Evolutionary conservation across 2,329 filamentous ascomycete genomes (phyloP).

Genomic region (Whalleya microplaca): DNA sequence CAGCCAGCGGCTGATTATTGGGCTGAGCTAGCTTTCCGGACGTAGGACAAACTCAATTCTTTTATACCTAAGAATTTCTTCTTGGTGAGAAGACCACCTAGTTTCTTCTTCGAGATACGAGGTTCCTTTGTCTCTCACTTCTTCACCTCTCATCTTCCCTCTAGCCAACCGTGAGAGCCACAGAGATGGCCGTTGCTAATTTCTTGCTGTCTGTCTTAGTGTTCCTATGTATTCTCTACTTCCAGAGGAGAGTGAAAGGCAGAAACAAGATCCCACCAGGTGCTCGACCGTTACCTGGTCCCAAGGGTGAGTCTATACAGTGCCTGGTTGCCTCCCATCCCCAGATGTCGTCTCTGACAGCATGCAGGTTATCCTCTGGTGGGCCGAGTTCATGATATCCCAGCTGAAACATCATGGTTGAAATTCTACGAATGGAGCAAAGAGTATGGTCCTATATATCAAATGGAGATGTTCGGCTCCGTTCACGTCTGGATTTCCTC

Average conservation of each 20-base stretch:
- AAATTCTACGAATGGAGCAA: conserved; percentile 54
- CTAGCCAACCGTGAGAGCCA: background rate
- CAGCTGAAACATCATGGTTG: conserved; percentile 46
- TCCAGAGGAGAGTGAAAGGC: conserved; percentile 15
- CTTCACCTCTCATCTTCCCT: background rate
- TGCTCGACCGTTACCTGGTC: conserved; percentile 32
- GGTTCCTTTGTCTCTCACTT: background rate
- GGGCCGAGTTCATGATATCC: conserved; percentile 51
- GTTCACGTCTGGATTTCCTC: conserved; percentile 54
- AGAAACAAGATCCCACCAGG: conserved; percentile 31
- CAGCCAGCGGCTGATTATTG: background rate
- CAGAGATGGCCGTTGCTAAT: conserved; percentile 26
- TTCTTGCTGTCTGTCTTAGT: conserved; percentile 22
- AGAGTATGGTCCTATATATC: conserved; percentile 51
- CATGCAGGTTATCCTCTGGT: conserved; percentile 46
- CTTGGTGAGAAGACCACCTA: background rate
- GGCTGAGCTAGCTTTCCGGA: background rate
- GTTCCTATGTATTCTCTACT: conserved; percentile 21
- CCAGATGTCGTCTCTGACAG: conserved; percentile 9
- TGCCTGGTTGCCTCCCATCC: background rate
- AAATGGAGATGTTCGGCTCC: conserved; percentile 49
- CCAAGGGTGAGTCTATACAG: conserved; percentile 30
- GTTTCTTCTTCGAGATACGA: background rate
- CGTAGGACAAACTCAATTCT: background rate
- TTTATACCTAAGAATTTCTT: background rate